Conservation (phyloP, 2,329 filamentous ascomycete genomes). For the Aspergillus phoenicis region DNA sequence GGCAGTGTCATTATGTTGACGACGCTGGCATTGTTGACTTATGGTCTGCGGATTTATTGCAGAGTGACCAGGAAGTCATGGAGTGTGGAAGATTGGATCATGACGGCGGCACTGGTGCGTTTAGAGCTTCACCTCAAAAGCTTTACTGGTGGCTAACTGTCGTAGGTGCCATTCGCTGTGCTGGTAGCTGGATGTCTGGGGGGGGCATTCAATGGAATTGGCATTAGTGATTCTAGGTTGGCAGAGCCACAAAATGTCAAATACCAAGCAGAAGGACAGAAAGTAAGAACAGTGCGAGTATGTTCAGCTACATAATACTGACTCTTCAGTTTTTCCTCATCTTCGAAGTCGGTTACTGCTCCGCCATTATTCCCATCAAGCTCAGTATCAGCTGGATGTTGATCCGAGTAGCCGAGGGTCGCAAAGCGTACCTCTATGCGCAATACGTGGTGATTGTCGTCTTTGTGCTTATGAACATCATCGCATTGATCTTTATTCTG, state of each 20-base stretch:
- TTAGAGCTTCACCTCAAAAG: too few relatives aligned
- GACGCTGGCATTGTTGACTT: conserved; percentile 21
- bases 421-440: conserved; percentile 24
- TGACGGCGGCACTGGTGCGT: conserved; percentile 29
- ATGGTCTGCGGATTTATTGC: conserved; percentile 23
- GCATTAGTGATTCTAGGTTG: conserved; percentile 18
- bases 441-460: conserved; percentile 25
- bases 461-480: conserved; percentile 27
- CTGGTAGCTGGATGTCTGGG: conserved; percentile 24
- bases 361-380: conserved; percentile 31
- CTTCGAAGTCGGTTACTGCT: conserved; percentile 32
- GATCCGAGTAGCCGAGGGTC: conserved; percentile 27
- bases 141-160: background rate
- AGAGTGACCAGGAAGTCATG: conserved; percentile 23
- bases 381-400: conserved; percentile 32
- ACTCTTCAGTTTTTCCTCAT: conserved; percentile 26
- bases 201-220: conserved; percentile 30
- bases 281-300: conserved; percentile 11
- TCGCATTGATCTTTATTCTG: conserved; percentile 28
- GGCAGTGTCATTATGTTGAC: conserved; percentile 27
- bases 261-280: conserved; percentile 23
- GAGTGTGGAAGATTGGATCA: conserved; percentile 29
- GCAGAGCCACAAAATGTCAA: conserved; percentile 20
- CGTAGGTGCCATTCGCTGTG: conserved; percentile 23
- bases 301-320: background rate